A percentile compares a stretch with the other conserved stretches of the same genome.
These are phyloP conservation scores for Barnettozyma salicaria DNA, from an alignment of 805 yeast genomes.

Conservation along the genomic window DNA sequence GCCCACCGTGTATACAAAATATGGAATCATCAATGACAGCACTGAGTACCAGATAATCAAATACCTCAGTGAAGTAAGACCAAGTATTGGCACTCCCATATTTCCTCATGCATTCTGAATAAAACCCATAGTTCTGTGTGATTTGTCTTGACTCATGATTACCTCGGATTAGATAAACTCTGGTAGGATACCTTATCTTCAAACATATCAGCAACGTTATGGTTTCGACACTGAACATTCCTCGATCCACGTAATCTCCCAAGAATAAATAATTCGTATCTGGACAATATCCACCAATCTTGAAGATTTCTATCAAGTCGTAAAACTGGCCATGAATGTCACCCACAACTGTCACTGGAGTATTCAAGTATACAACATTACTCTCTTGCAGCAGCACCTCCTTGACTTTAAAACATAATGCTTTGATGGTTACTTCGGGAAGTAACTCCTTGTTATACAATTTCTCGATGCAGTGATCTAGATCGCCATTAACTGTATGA, in stretches of 20 bases:
- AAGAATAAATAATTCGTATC: conserved; percentile 87
- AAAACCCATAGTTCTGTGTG: conserved; percentile 95
- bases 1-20: conserved; percentile 95
- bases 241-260: conserved; percentile 96
- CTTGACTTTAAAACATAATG: conserved; percentile 75
- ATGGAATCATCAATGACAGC: conserved; percentile 87
- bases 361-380: conserved; percentile 74
- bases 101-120: conserved; percentile 87
- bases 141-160: conserved; percentile 96
- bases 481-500: conserved; percentile 31
- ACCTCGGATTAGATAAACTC: conserved; percentile 83
- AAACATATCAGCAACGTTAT: conserved; percentile 75
- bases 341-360: conserved; percentile 95
- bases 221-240: conserved; percentile 90
- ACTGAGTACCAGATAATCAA: conserved; percentile 83
- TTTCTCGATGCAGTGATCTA: conserved; percentile 67
- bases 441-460: conserved; percentile 58
- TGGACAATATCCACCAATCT: conserved; percentile 90
- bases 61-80: conserved; percentile 84
- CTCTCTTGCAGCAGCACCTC: conserved; percentile 75
- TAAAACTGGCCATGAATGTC: conserved; percentile 98
- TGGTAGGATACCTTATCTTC: conserved; percentile 79
- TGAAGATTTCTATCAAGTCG: conserved; percentile 86
- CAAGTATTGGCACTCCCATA: conserved; percentile 80
- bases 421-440: conserved; percentile 64